phyloP scores from a whole-genome alignment of 2,329 filamentous ascomycete genomes.

The Fusarium sp. region DNA sequence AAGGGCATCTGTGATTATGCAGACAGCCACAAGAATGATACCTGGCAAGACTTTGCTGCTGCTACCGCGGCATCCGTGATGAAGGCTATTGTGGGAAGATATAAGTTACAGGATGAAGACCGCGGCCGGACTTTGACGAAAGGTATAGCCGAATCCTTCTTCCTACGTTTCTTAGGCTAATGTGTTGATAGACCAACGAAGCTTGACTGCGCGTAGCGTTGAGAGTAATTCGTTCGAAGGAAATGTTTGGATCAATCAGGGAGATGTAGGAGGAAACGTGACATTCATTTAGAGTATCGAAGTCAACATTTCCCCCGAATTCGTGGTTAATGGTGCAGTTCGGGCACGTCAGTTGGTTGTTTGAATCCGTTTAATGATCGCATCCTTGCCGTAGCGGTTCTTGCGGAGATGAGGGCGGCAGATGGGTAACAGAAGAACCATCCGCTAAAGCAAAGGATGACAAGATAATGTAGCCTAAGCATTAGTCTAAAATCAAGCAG shows the following conservation, averaged over 20 bases:
- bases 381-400: too few relatives aligned
- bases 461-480: too few relatives aligned
- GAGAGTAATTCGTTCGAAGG: not conserved
- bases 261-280: not conserved
- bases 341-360: too few relatives aligned
- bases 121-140: not conserved
- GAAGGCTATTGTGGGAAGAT: not conserved
- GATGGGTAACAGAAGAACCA: too few relatives aligned
- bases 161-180: too few relatives aligned
- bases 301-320: fast-evolving
- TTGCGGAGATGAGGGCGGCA: too few relatives aligned
- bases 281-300: not conserved
- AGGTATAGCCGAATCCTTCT: not conserved
- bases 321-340: not conserved
- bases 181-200: not conserved
- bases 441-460: too few relatives aligned
- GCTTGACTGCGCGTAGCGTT: not conserved
- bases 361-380: too few relatives aligned
- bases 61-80: conserved; percentile 7
- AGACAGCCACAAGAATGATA: conserved; percentile 5
- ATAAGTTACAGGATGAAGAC: not conserved
- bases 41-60: conserved; percentile 9
- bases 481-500: too few relatives aligned
- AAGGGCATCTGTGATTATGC: conserved; percentile 37
- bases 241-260: not conserved